Evolutionary conservation across 164 flowering plant genomes (phyloP), one percentile per base, ranked within the genome.

Genomic region (Magnolia sinica): DNA sequence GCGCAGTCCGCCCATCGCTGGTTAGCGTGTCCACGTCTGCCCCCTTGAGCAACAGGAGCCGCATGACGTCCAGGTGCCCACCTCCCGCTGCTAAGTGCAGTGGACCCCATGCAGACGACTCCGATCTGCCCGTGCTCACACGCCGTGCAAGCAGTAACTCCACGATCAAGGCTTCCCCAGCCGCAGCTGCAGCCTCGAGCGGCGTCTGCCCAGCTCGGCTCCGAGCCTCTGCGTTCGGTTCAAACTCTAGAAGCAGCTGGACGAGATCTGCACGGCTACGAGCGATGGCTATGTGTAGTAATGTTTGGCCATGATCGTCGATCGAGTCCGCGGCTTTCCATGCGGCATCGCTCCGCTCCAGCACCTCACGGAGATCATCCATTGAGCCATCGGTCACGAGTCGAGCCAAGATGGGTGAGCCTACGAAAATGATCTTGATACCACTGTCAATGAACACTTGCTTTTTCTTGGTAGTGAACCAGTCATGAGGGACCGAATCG

Each of bases 381-480:
- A 90, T 90, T 0, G 85, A 71, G 4, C 93, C 91, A 3, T 84
- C 82, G 7, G 19, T 52, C 6, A 90, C 86, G 0, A 92, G 87
- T 4, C 83, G 84, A 18, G 86, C 81, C 76, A 92, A 71, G 3
- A 92, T 77, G 10, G 80, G 81, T 1, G 93, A 86, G 1, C 97
- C 94, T 1, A 92, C 88, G 66, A 92, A 92, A 81, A 88, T 81
- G 73, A 92, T 73, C 74, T 81, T 87, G n/a, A 90, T 81, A 0
- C 87, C 92, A 71, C 92, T 90, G 31, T 92, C 94, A 27, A 82
- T 84, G 22, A 90, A 92, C 11, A 92, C 89, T 59, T 90, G 94
- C 76, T 90, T 92, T 85, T 87, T 92, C 83, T 76, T 87, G 8
- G 89, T 82, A 5, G 94, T 88, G 79, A 92, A 92, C 94, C 91